Conservation (phyloP, 768 basidiomycete genomes). For the Leccinum subgranulosum region DNA sequence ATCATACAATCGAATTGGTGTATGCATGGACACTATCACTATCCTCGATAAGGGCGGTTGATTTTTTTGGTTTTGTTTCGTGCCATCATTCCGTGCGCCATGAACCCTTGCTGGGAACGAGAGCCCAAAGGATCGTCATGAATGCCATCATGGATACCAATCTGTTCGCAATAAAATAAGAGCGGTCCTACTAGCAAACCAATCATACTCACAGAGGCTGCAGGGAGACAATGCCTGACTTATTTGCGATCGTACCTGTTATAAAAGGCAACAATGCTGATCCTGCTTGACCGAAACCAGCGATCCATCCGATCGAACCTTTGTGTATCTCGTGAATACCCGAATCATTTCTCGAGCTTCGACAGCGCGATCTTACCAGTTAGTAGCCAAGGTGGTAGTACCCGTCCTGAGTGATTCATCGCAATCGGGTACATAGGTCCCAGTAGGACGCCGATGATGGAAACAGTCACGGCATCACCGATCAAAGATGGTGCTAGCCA, state of each 20-base stretch:
- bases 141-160: constrained; percentile 41
- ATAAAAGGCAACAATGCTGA: constrained; percentile 71
- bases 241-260: constrained; percentile 63
- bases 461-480: constrained; percentile 52
- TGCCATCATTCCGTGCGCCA: constrained; percentile 16
- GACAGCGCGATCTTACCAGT: constrained; percentile 31
- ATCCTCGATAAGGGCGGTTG: no score
- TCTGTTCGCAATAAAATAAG: constrained; percentile 4
- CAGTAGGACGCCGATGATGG: constrained; percentile 52
- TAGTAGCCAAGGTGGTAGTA: constrained; percentile 70
- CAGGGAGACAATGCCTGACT: constrained; percentile 46
- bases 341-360: neutral
- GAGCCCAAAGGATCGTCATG: constrained; percentile 41
- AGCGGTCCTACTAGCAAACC: neutral
- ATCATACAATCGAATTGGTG: neutral
- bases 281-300: constrained; percentile 68
- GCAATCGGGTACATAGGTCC: constrained; percentile 54
- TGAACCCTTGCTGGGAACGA: constrained; percentile 34
- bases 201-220: constrained; percentile 31
- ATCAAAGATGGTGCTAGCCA: constrained; percentile 57
- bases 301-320: constrained; percentile 66
- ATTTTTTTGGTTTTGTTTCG: neutral
- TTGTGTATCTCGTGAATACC: neutral
- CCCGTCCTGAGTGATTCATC: constrained; percentile 65
- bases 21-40: neutral